Evolutionary conservation across 2,329 filamentous ascomycete genomes (phyloP).

Genomic region (Diaporthe destruens): DNA sequence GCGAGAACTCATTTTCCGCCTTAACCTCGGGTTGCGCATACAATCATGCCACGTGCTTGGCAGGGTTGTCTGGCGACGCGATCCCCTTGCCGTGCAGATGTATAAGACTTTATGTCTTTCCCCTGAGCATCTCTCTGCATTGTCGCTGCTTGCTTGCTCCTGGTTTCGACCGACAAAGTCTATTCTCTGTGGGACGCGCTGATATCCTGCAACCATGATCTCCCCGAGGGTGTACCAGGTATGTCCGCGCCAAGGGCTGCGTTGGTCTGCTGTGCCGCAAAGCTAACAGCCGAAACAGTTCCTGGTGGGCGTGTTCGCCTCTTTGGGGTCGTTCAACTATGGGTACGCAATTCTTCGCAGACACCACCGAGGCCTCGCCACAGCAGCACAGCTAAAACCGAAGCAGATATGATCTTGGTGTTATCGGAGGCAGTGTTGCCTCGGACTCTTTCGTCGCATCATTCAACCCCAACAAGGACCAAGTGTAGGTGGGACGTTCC

Average conservation of each 20-base stretch:
- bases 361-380: too few species aligned
- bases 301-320: constrained; percentile 10
- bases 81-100: not conserved
- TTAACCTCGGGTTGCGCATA: not conserved
- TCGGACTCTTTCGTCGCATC: not conserved
- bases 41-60: constrained; percentile 17
- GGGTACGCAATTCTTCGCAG: not conserved
- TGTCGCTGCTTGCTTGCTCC: not conserved
- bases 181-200: not conserved
- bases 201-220: not conserved
- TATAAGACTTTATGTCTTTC: constrained; percentile 1
- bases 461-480: constrained; percentile 11
- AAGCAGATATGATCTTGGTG: constrained; percentile 13
- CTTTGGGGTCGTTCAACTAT: constrained; percentile 8
- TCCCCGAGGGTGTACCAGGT: constrained; percentile 14
- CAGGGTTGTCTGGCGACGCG: not conserved
- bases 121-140: not conserved
- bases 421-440: constrained; percentile 21
- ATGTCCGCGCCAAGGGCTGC: not conserved
- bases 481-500: not conserved
- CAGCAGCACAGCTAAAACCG: not conserved
- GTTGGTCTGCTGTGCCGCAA: not conserved
- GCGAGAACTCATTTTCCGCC: constrained; percentile 11
- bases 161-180: not conserved
- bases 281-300: constrained; percentile 9